phyloP scores from a whole-genome alignment of 768 basidiomycete genomes.

The Kwoniella mangroviensis region DNA sequence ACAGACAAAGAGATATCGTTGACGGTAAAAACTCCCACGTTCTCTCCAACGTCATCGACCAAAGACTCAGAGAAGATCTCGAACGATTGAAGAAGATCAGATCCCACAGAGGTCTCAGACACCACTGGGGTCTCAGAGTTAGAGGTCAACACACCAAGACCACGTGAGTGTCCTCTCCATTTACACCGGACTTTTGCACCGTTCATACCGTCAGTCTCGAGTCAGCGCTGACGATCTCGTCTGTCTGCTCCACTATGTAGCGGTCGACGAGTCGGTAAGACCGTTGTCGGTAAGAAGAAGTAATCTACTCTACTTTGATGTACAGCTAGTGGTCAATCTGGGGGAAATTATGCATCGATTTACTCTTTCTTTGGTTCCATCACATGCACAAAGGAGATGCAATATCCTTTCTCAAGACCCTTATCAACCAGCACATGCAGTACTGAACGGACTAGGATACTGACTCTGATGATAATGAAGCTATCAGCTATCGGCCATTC shows the following conservation, averaged over 20 bases:
- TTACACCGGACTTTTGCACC: not conserved
- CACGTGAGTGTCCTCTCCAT: conserved; percentile 60
- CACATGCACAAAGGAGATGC: not conserved
- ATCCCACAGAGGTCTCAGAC: conserved; percentile 90
- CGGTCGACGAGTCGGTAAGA: conserved; percentile 51
- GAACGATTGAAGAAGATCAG: conserved; percentile 99
- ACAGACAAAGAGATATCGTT: conserved; percentile 96
- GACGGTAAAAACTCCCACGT: conserved; percentile 97
- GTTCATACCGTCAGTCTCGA: not conserved
- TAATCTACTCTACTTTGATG: conserved; percentile 28
- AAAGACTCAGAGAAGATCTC: conserved; percentile 95
- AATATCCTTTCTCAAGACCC: not conserved
- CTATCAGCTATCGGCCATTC: no score
- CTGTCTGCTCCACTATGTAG: conserved; percentile 9
- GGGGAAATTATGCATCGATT: not conserved
- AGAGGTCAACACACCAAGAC: conserved; percentile 99
- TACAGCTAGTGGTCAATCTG: not conserved
- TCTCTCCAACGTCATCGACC: conserved; percentile 94
- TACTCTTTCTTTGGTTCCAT: not conserved
- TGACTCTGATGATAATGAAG: no score
- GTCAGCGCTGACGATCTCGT: not conserved
- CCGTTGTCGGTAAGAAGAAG: conserved; percentile 55
- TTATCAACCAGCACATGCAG: no score
- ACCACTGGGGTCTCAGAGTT: conserved; percentile 65
- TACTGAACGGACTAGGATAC: no score